Base-by-base conservation (phyloP, 345 rosid genomes). In the Hibiscus tridactylites region DNA sequence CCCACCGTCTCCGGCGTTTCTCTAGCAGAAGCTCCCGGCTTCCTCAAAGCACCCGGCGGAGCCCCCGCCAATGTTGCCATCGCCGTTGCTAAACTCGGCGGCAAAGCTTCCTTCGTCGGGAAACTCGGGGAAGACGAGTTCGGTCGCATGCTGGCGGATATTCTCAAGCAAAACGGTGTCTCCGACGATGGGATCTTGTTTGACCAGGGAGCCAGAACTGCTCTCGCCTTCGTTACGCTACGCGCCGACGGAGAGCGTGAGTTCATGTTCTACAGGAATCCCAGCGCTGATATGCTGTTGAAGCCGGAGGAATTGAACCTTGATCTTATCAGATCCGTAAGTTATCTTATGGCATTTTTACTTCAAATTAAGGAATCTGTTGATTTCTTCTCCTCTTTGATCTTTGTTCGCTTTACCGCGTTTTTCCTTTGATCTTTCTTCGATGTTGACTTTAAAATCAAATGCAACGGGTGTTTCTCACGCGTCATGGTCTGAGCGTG, bases 41-140 rank as follows among this genome's bases (percentile, higher is more conserved):
- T 94, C 79, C 83, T 94, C 79, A 94, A 94, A 64, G 96, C 97
- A 6, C 97, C 98, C 11, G 98, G 98, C 3, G 98, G 98, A 5
- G 98, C 98, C 39, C 98, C 98, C 0, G 98, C 98, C 47, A 94
- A 94, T 88, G 97, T 94, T n/a, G 98, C 98, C 2, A 91, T 94
- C 77, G 97, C 98, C 1, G 88, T 94, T 6, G 11, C 98, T 0
- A 79, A 91, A 17, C 90, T 94, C 46, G 97, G 97, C 1, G 96
- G 98, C 0, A 83, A 73, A 6, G 65, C 97, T 3, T 97, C 96
- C 13, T 94, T 94, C 74, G 87, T 90, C 21, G 97, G 98, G 0
- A 94, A 94, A 74, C 88, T 94, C n/a, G 98, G 98, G 0, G 98
- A 94, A 67, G 98, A 93, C 37, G 98, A 93, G 86, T 91, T 93